Percentiles rank a stretch among this genome's conserved stretches.
Conservation (phyloP, 352 stramenopile genomes). For the Peronospora destructor region DNA sequence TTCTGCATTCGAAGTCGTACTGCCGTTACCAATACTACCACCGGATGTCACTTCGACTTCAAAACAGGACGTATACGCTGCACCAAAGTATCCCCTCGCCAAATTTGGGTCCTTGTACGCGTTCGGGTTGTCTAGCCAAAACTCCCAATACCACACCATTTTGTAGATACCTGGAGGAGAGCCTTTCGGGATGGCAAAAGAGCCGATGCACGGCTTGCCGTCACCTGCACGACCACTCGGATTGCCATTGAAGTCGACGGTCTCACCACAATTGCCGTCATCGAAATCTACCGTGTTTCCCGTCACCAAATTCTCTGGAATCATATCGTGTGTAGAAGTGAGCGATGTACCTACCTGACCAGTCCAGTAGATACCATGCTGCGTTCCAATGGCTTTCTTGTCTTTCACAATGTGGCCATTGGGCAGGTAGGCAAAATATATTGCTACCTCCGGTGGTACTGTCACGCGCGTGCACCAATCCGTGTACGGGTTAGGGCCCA, state of each 20-base stretch:
- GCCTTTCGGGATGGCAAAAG: slow-evolving; percentile 40
- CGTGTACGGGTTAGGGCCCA: slow-evolving; percentile 47
- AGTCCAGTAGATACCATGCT: slow-evolving; percentile 65
- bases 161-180: slow-evolving; percentile 48
- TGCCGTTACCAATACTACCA: neutral
- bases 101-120: slow-evolving; percentile 44
- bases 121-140: slow-evolving; percentile 42
- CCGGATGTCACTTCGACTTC: neutral
- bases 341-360: slow-evolving; percentile 31
- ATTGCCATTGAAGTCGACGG: slow-evolving; percentile 36
- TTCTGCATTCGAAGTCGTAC: neutral
- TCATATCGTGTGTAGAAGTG: slow-evolving; percentile 44
- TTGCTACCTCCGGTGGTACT: slow-evolving; percentile 29
- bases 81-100: slow-evolving; percentile 55
- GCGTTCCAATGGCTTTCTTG: slow-evolving; percentile 52
- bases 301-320: slow-evolving; percentile 37
- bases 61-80: slow-evolving; percentile 40
- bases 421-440: slow-evolving; percentile 51
- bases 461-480: slow-evolving; percentile 42
- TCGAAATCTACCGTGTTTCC: slow-evolving; percentile 45
- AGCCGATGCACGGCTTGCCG: slow-evolving; percentile 51
- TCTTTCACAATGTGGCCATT: slow-evolving; percentile 65
- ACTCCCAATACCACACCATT: slow-evolving; percentile 72
- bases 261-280: slow-evolving; percentile 56
- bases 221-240: slow-evolving; percentile 47